Base-by-base conservation (phyloP, 2,329 filamentous ascomycete genomes). In the Dactylonectria macrodidyma region DNA sequence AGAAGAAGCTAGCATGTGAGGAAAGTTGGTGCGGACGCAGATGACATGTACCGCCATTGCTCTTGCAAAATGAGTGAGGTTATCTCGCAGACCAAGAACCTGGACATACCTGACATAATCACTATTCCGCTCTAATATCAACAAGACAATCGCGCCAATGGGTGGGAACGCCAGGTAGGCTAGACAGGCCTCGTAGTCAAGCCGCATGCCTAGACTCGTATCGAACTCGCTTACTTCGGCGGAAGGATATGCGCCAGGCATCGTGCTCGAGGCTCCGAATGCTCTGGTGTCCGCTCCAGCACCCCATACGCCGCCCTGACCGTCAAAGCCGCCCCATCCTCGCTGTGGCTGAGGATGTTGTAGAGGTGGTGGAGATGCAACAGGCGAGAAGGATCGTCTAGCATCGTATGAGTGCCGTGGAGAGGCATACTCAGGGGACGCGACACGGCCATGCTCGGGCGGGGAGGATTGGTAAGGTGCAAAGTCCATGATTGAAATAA, bases 391-490 rank as follows among this genome's bases (percentile, higher is more conserved):
- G 75, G 89, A 81, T 71, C 84, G 85, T 81, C 86, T 80, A 79
- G 90, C 81, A 79, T 84, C 83, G 65, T 80, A 78, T n/a, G 92
- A 89, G 72, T 85, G 81, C 72, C 84, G 89, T 24, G 88, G 88
- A 33, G 87, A 89, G 61, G 78, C 73, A 67, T 77, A 77, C 71
- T 83, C 82, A 59, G 95, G 94, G 22, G 94, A 97, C 79, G 95
- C 88, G 59, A 92, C 90, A 77, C 95, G 93, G 73, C 91, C 90
- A 75, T 92, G 88, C 84, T 98, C 95, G 10, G 96, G 96, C 16
- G 93, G 92, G 56, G 92, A 92, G 81, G 95, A 95, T 85, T 98
- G 96, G 84, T 98, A 99, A 44, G 96, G 96, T 52, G 96, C 96
- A 81, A 98, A 99, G 84, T 98, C 93, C 93, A 96, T 96, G 63